Evolutionary conservation across 345 rosid species (phyloP).

Genomic region (Orychophragmus violaceus): DNA sequence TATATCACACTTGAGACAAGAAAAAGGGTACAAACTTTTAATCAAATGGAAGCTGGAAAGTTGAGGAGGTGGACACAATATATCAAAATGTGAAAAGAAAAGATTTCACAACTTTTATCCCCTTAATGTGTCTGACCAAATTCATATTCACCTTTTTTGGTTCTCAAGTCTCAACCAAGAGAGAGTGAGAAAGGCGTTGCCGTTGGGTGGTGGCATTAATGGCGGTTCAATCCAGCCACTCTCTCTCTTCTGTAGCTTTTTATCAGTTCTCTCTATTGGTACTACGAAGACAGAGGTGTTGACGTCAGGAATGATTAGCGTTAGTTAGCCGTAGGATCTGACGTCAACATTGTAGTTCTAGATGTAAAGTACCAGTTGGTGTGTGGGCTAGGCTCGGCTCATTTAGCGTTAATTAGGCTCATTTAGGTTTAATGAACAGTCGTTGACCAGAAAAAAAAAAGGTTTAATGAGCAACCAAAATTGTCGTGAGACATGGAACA

Average conservation of each 20-base stretch:
- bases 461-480: not conserved
- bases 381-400: slow-evolving; percentile 2
- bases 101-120: not conserved
- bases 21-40: slow-evolving; percentile 11
- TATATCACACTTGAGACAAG: slow-evolving; percentile 34
- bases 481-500: not conserved
- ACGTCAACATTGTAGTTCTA: not conserved
- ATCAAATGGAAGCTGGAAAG: slow-evolving; percentile 19
- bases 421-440: too few relatives aligned
- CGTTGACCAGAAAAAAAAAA: too few relatives aligned
- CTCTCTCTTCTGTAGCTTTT: not conserved
- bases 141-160: slow-evolving; percentile 18
- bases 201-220: slow-evolving; percentile 27
- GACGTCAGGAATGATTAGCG: slow-evolving; percentile 17
- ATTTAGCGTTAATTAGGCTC: too few relatives aligned
- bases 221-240: slow-evolving; percentile 24
- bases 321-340: slow-evolving; percentile 42
- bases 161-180: slow-evolving; percentile 1
- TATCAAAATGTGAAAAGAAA: slow-evolving; percentile 30
- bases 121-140: not conserved
- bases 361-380: not conserved
- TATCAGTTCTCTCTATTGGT: not conserved
- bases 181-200: not conserved
- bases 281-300: slow-evolving; percentile 1
- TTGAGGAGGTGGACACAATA: slow-evolving; percentile 1